Percentiles rank a stretch among this genome's conserved stretches.
These are phyloP conservation scores for Elsinoe perseae DNA, from an alignment of 2,329 filamentous ascomycete species.

Conservation along the genomic window DNA sequence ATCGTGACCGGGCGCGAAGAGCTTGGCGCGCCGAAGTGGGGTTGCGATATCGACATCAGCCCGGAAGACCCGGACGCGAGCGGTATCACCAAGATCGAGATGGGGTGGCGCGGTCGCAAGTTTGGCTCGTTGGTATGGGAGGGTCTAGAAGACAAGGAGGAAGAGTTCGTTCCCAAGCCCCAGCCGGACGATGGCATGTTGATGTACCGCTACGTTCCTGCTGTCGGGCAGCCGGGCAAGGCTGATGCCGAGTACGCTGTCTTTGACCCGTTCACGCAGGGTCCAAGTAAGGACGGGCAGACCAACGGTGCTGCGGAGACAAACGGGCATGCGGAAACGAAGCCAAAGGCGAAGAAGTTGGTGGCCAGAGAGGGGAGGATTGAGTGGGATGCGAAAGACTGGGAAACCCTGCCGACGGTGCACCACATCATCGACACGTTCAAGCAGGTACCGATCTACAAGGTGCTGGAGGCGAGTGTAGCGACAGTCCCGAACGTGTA, in stretches of 20 bases:
- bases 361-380: constrained; percentile 39
- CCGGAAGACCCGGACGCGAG: constrained; percentile 15
- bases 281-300: constrained; percentile 23
- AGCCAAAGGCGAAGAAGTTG: constrained; percentile 26
- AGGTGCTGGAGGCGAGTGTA: constrained; percentile 49
- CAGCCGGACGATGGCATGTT: constrained; percentile 42
- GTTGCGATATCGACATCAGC: constrained; percentile 24
- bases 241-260: constrained; percentile 50
- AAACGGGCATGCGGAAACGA: background rate
- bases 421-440: constrained; percentile 50
- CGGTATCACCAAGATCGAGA: constrained; percentile 18
- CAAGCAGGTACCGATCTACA: constrained; percentile 50
- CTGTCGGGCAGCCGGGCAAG: constrained; percentile 44
- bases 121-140: constrained; percentile 30
- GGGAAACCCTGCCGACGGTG: constrained; percentile 51
- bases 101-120: constrained; percentile 31
- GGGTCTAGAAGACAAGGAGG: constrained; percentile 21
- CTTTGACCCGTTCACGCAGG: constrained; percentile 31
- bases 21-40: constrained; percentile 49
- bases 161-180: constrained; percentile 18
- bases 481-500: constrained; percentile 48
- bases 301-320: constrained; percentile 22
- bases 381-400: constrained; percentile 43
- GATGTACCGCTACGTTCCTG: constrained; percentile 52
- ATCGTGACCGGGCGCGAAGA: constrained; percentile 53